phyloP scores from a whole-genome alignment of 345 rosid species.

The Erodium maritimum region DNA sequence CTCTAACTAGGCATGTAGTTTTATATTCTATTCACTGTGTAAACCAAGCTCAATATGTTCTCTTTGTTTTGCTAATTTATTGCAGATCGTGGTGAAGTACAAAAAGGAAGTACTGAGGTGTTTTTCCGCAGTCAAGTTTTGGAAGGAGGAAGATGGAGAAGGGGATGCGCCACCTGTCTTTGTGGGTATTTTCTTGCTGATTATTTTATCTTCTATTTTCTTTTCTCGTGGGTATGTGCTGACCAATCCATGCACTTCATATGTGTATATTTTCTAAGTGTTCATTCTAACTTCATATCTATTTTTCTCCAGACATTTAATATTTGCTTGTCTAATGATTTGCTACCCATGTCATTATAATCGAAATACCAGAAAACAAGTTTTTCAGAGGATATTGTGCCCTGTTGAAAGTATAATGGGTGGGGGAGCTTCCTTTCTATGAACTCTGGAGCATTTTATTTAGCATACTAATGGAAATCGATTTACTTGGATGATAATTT shows the following conservation, averaged over 20 bases:
- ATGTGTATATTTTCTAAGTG: neutral
- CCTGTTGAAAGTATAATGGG: too few species aligned
- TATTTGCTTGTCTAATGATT: too few species aligned
- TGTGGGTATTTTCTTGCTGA: constrained; percentile 56
- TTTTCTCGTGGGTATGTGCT: neutral
- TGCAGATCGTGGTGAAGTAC: constrained; percentile 80
- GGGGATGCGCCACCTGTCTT: constrained; percentile 76
- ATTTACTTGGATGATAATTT: too few species aligned
- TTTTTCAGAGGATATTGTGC: too few species aligned
- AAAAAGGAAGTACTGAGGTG: constrained; percentile 86
- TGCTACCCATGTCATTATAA: too few species aligned
- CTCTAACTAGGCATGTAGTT: neutral
- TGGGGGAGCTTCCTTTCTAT: too few species aligned
- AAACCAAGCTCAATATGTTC: neutral
- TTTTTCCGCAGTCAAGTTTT: constrained; percentile 96
- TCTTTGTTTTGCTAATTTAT: constrained; percentile 4
- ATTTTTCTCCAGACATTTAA: too few species aligned
- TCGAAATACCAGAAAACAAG: too few species aligned
- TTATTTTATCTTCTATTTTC: neutral
- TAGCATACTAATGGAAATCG: too few species aligned
- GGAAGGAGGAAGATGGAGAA: constrained; percentile 94
- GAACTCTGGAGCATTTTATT: too few species aligned
- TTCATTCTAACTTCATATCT: too few species aligned
- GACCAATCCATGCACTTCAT: neutral
- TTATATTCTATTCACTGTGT: neutral